Conservation (phyloP, 108 stramenopile species). For the Nitzschia inconspicua region DNA sequence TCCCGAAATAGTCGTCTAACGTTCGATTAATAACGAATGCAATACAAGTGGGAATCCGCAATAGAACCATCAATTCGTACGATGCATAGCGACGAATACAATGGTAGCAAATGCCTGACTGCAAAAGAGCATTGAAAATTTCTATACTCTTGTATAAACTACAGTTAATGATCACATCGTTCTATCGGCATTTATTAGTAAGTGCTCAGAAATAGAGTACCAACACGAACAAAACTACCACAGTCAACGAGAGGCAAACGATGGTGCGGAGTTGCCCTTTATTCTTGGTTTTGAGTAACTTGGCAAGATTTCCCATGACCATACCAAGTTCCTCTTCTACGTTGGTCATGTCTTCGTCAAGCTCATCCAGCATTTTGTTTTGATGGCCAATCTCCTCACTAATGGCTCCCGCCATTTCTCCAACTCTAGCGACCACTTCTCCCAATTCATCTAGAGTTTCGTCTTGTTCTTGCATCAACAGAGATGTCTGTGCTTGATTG, state of each 20-base stretch:
- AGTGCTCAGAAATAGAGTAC: slow-evolving; percentile 60
- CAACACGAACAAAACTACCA: slow-evolving; percentile 70
- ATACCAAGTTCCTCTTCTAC: slow-evolving; percentile 83
- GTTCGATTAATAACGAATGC: not conserved
- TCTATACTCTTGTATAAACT: too few relatives aligned
- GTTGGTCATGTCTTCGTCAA: slow-evolving; percentile 78
- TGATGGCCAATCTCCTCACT: slow-evolving; percentile 82
- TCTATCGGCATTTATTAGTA: not conserved
- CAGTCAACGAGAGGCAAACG: slow-evolving; percentile 54
- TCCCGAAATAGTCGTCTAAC: slow-evolving; percentile 44
- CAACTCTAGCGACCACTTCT: slow-evolving; percentile 71
- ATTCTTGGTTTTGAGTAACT: slow-evolving; percentile 83
- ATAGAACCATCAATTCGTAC: not conserved
- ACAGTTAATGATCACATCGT: not conserved
- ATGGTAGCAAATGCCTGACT: not conserved
- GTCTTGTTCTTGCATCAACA: slow-evolving; percentile 84
- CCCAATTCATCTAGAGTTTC: slow-evolving; percentile 82
- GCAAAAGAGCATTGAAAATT: not conserved
- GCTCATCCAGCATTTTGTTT: slow-evolving; percentile 76
- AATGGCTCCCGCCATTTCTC: slow-evolving; percentile 76
- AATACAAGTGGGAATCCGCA: not conserved
- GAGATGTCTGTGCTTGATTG: slow-evolving; percentile 61
- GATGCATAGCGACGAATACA: not conserved
- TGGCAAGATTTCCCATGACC: slow-evolving; percentile 87
- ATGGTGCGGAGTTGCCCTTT: slow-evolving; percentile 78